A percentile compares a stretch with the other conserved stretches of the same genome.
These are phyloP conservation scores for Fusarium mexicanum DNA, from an alignment of 2,329 filamentous ascomycete species.

Conservation along the genomic window DNA sequence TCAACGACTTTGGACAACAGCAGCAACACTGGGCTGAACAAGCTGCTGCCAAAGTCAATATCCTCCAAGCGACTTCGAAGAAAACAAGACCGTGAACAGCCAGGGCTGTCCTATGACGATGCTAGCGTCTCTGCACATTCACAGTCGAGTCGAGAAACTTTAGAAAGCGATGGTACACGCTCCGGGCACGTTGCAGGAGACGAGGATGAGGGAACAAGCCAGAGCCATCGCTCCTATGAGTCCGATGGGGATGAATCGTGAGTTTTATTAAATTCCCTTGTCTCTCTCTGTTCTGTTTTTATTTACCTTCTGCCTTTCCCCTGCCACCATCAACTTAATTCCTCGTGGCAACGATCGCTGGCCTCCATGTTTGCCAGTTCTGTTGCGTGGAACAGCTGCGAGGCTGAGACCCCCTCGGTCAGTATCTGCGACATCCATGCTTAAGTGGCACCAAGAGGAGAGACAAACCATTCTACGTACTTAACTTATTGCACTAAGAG, in stretches of 20 bases:
- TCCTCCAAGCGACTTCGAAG: constrained; percentile 59
- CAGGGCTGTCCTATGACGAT: constrained; percentile 40
- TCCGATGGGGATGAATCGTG: constrained; percentile 47
- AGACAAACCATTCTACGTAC: constrained; percentile 5
- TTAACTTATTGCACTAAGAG: constrained; percentile 14
- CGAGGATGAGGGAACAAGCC: constrained; percentile 47
- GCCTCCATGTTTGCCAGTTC: neutral
- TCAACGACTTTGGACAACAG: constrained; percentile 39
- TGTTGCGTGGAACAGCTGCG: constrained; percentile 23
- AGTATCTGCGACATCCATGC: constrained; percentile 32
- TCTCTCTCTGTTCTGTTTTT: constrained; percentile 2
- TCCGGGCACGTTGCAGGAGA: constrained; percentile 48
- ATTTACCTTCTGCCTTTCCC: neutral
- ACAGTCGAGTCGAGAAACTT: constrained; percentile 53
- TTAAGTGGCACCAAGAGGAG: constrained; percentile 23
- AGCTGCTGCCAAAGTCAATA: constrained; percentile 64
- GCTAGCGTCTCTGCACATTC: constrained; percentile 47
- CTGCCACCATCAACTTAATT: neutral
- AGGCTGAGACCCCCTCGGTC: constrained; percentile 24
- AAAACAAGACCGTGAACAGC: constrained; percentile 55
- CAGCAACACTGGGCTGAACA: constrained; percentile 54
- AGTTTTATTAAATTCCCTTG: constrained; percentile 28
- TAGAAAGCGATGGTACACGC: constrained; percentile 47
- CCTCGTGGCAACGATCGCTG: neutral
- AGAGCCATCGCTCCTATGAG: constrained; percentile 48